A percentile compares a stretch with the other conserved stretches of the same genome.
These are phyloP conservation scores for Moricandia moricandioides DNA, from an alignment of 345 rosid genomes.

Conservation along the genomic window DNA sequence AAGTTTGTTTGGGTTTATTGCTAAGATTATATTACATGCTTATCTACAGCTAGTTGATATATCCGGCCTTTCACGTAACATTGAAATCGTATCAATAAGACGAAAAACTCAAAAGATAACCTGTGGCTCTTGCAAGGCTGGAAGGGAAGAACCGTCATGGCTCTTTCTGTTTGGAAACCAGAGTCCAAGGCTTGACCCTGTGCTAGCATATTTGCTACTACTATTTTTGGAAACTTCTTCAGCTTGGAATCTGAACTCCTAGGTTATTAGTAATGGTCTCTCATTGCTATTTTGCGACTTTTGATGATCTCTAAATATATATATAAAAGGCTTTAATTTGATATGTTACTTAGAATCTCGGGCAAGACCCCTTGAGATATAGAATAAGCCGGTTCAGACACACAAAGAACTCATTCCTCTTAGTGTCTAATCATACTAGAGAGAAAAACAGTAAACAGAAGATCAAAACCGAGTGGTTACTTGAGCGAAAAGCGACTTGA, in stretches of 20 bases:
- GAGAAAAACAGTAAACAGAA: background rate
- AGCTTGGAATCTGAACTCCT: slow-evolving; percentile 25
- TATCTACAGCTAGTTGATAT: background rate
- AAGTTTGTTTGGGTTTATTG: background rate
- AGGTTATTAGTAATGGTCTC: slow-evolving; percentile 29
- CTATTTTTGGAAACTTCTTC: slow-evolving; percentile 30
- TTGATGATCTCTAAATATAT: slow-evolving; percentile 19
- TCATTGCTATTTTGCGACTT: background rate
- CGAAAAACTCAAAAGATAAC: slow-evolving; percentile 40
- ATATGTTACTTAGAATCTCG: slow-evolving; percentile 5
- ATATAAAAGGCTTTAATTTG: slow-evolving; percentile 27
- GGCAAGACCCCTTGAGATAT: slow-evolving; percentile 21
- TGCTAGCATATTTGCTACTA: background rate
- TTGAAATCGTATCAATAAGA: background rate
- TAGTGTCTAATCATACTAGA: slow-evolving; percentile 12
- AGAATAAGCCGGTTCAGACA: slow-evolving; percentile 21
- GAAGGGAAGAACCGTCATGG: slow-evolving; percentile 77
- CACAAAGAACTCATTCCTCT: slow-evolving; percentile 14
- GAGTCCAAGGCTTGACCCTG: slow-evolving; percentile 32
- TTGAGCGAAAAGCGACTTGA: slow-evolving; percentile 43
- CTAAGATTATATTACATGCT: background rate
- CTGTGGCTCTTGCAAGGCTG: slow-evolving; percentile 87
- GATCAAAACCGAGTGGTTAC: slow-evolving; percentile 61
- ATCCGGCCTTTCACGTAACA: background rate
- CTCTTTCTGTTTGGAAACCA: slow-evolving; percentile 81